These are phyloP conservation scores for Codiaeum variegatum DNA, from an alignment of 441 rosid genomes.

Conservation along the genomic window DNA sequence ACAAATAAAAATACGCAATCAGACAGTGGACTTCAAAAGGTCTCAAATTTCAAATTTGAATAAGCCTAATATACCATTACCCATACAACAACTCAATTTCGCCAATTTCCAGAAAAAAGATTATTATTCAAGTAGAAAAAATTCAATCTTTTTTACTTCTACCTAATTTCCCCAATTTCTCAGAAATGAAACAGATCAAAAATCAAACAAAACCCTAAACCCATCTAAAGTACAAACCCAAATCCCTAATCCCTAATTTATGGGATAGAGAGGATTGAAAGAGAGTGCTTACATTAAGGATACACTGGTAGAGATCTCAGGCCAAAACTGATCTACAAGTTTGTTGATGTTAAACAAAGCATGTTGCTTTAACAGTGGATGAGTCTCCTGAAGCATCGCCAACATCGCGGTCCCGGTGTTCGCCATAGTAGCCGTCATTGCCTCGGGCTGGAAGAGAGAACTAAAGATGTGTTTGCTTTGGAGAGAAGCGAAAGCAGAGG, in stretches of 20 bases:
- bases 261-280: background rate
- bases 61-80: background rate
- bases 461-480: background rate
- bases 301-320: slow-evolving; percentile 96
- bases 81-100: background rate
- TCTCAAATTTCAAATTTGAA: background rate
- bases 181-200: background rate
- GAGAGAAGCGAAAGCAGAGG: background rate
- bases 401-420: slow-evolving; percentile 76
- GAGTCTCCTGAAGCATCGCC: slow-evolving; percentile 89
- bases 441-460: slow-evolving; percentile 28
- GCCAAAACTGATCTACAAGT: slow-evolving; percentile 91
- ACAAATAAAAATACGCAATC: background rate
- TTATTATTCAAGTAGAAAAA: background rate
- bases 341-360: slow-evolving; percentile 78
- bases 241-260: slow-evolving; percentile 3
- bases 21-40: background rate
- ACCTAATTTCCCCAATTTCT: background rate
- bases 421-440: slow-evolving; percentile 72
- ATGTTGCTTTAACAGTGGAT: slow-evolving; percentile 76
- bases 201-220: slow-evolving; percentile 10
- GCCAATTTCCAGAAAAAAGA: background rate
- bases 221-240: background rate
- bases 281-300: slow-evolving; percentile 61
- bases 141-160: background rate